Percentiles rank a stretch among this genome's conserved stretches.
These are phyloP conservation scores for Amauroascus verrucosus DNA, from an alignment of 2,329 filamentous ascomycete genomes.

Conservation along the genomic window DNA sequence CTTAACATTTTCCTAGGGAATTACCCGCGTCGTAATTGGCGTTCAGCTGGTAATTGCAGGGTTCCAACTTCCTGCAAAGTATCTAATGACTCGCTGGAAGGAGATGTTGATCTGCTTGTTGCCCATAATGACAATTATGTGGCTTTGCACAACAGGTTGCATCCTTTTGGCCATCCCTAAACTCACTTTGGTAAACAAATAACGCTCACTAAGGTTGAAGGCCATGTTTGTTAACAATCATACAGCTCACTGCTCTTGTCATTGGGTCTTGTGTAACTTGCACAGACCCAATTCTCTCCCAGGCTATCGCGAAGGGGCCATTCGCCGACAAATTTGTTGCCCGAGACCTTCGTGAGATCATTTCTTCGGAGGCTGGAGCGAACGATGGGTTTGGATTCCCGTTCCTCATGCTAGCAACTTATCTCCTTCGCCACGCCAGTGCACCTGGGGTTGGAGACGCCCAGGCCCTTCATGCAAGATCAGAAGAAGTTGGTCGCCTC, in stretches of 20 bases:
- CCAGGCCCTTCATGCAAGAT: conserved; percentile 12
- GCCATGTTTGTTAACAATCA: background rate
- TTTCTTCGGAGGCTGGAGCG: conserved; percentile 51
- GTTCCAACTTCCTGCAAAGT: conserved; percentile 51
- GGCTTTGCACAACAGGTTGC: conserved; percentile 49
- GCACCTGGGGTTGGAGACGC: conserved; percentile 20
- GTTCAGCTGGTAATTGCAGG: conserved; percentile 55
- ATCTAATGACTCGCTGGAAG: conserved; percentile 41
- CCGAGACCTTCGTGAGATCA: conserved; percentile 49
- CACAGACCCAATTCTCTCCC: conserved; percentile 53
- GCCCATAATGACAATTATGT: conserved; percentile 54
- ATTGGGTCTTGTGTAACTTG: conserved; percentile 53
- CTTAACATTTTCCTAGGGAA: conserved; percentile 24
- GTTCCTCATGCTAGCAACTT: conserved; percentile 50
- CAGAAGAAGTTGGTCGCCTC: conserved; percentile 41
- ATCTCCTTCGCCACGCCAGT: conserved; percentile 47
- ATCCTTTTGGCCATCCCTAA: conserved; percentile 47
- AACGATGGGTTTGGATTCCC: conserved; percentile 56
- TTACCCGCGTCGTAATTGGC: conserved; percentile 52
- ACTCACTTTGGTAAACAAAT: conserved; percentile 36
- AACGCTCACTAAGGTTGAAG: background rate
- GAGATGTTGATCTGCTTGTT: conserved; percentile 48
- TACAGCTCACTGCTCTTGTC: conserved; percentile 43
- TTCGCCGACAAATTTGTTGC: conserved; percentile 54
- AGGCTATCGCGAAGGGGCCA: conserved; percentile 52